Base-by-base conservation (phyloP, 2,329 filamentous ascomycete species). In the Beauveria varroae region DNA sequence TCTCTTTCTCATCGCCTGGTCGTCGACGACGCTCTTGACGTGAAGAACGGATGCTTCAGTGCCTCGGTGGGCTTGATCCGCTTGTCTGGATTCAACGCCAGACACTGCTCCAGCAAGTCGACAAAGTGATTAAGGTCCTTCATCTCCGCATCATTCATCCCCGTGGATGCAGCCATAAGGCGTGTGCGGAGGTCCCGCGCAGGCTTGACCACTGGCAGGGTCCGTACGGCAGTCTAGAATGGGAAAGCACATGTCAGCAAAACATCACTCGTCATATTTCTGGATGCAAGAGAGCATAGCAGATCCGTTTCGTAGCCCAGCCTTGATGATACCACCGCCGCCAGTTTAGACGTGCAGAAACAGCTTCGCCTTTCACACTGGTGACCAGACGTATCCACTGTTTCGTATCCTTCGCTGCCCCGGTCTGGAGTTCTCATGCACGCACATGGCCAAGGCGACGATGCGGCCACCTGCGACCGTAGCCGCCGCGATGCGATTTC, bases 1-100 rank as follows among this genome's bases (percentile, higher is more conserved):
- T 16, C 52, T 28, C 30, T 30, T 18, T 6, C 24, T 37, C 63
- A 70, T 60, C 67, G 67, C 63, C 63, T 67, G 60, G 63, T 60
- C 37, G 62, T 55, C 30, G 61, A 56, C 37, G 61, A 56, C 30
- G 61, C 63, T 61, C 72, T 69, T 71, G 73, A 74, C 26, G 76
- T 78, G 68, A 98, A 91, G 74, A 98, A 98, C 1, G 90, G 90
- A 78, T 98, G 93, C 70, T 86, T 88, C 68, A 98, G 78, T 54
- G 95, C 95, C 69, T 98, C 93, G 16, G 83, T 79, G 0, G 95
- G 90, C 52, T 90, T 93, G 69, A 95, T 90, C 64, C 95, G 85
- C 79, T 96, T 96, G 72, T 96, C 93, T 1, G 93, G 91, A 70
- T 98, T 96, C 65, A 98, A 81, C 62, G 88, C 86, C 65, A 99